These are phyloP conservation scores for Pelargonium fulgidum DNA, from an alignment of 441 rosid species.

Conservation along the genomic window DNA sequence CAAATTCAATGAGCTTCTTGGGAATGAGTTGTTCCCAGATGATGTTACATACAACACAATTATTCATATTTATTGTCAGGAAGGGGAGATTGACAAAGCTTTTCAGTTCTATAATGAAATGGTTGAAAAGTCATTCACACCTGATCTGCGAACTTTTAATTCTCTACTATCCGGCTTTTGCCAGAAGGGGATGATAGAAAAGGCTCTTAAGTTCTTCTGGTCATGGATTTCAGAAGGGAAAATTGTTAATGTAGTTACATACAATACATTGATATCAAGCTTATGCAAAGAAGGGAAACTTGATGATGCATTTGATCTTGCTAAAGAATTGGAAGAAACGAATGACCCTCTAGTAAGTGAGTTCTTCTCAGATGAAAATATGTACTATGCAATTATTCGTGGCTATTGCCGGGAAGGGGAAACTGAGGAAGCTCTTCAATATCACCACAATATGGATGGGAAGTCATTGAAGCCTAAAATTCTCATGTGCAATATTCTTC, in stretches of 20 bases:
- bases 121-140: slow-evolving; percentile 54
- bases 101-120: slow-evolving; percentile 68
- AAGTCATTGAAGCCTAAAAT: slow-evolving; percentile 60
- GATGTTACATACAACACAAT: slow-evolving; percentile 65
- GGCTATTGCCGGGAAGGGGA: slow-evolving; percentile 64
- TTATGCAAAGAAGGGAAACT: slow-evolving; percentile 60
- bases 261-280: slow-evolving; percentile 70
- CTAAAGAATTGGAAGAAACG: slow-evolving; percentile 53
- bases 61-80: slow-evolving; percentile 63
- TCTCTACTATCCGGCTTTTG: slow-evolving; percentile 72
- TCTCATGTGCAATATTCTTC: slow-evolving; percentile 67
- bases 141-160: slow-evolving; percentile 74
- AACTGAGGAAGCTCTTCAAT: slow-evolving; percentile 72
- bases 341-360: slow-evolving; percentile 16
- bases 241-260: slow-evolving; percentile 68
- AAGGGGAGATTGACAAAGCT: slow-evolving; percentile 67
- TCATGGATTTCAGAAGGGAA: slow-evolving; percentile 54
- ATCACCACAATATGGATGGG: slow-evolving; percentile 59
- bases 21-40: slow-evolving; percentile 53
- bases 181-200: slow-evolving; percentile 53
- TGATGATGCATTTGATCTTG: slow-evolving; percentile 61
- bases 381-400: slow-evolving; percentile 64
- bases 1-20: slow-evolving; percentile 63
- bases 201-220: slow-evolving; percentile 41
- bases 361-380: slow-evolving; percentile 56